A percentile compares a stretch with the other conserved stretches of the same genome.
Conservation (phyloP, 2,329 filamentous ascomycete genomes). For the Cytospora schulzeri region DNA sequence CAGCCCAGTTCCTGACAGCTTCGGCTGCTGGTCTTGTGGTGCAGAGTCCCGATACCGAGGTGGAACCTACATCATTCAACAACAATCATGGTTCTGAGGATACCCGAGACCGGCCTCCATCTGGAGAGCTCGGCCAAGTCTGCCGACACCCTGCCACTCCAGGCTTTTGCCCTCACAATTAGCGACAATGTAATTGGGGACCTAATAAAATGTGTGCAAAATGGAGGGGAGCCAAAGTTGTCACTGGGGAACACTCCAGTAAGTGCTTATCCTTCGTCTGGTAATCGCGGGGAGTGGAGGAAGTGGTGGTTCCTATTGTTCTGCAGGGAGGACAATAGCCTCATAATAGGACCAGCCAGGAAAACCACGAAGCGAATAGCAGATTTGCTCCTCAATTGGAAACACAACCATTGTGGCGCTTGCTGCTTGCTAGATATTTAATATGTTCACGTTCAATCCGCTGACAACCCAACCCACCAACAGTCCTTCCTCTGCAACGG, state of each 20-base stretch:
- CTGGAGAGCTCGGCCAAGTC: conserved; percentile 55
- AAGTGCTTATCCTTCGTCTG: conserved; percentile 41
- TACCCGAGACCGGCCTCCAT: conserved; percentile 60
- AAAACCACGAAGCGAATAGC: background rate
- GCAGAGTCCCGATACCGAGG: conserved; percentile 24
- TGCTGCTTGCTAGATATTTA: background rate
- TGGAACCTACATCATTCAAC: conserved; percentile 20
- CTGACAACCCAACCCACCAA: conserved; percentile 19
- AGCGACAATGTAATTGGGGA: conserved; percentile 61
- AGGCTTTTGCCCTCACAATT: conserved; percentile 61
- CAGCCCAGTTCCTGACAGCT: conserved; percentile 28
- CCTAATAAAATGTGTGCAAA: conserved; percentile 62
- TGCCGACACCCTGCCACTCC: conserved; percentile 49
- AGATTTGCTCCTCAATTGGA: conserved; percentile 5
- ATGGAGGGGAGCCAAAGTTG: conserved; percentile 59
- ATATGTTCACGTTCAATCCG: background rate
- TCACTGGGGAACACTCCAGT: conserved; percentile 61
- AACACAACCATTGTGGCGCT: background rate
- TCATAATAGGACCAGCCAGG: background rate
- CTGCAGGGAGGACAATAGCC: conserved; percentile 26
- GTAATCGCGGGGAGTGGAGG: background rate
- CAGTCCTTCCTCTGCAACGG: conserved; percentile 56
- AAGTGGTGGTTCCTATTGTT: conserved; percentile 20
- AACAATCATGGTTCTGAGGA: conserved; percentile 46
- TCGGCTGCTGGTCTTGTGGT: conserved; percentile 28